phyloP scores from a whole-genome alignment of 257 asterid species.

The Solanum medicagineum region DNA sequence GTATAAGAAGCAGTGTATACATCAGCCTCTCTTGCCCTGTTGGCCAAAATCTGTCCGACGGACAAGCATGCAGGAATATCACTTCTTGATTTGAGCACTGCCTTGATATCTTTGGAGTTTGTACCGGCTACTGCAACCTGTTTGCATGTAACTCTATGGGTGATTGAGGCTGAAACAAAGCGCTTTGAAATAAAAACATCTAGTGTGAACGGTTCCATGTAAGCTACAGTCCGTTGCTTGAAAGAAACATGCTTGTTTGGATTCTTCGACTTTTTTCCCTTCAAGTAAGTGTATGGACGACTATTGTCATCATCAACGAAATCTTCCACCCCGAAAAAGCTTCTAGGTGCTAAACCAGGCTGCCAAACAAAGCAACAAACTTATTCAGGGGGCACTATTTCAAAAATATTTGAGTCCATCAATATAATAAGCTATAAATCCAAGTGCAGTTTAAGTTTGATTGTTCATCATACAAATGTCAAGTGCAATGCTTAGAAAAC shows the following conservation, averaged over 20 bases:
- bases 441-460: not conserved
- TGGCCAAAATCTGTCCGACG: constrained; percentile 62
- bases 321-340: constrained; percentile 96
- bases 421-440: not conserved
- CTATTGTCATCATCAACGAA: constrained; percentile 80
- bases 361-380: constrained; percentile 15
- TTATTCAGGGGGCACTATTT: not conserved
- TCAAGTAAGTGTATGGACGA: constrained; percentile 79
- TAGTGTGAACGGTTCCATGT: constrained; percentile 88
- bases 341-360: constrained; percentile 62
- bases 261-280: constrained; percentile 70
- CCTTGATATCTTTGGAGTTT: constrained; percentile 86
- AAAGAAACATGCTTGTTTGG: constrained; percentile 71
- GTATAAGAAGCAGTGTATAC: constrained; percentile 79
- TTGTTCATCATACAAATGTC: not conserved
- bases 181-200: constrained; percentile 87
- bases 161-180: constrained; percentile 82
- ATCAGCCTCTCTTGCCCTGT: constrained; percentile 90
- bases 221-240: constrained; percentile 84
- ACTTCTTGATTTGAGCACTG: constrained; percentile 68
- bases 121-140: constrained; percentile 98
- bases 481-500: not conserved
- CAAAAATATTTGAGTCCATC: not conserved
- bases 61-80: constrained; percentile 91
- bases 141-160: constrained; percentile 90